A percentile compares a stretch with the other conserved stretches of the same genome.
phyloP scores from a whole-genome alignment of 2,329 filamentous ascomycete genomes.

The Paramyrothecium roridum region DNA sequence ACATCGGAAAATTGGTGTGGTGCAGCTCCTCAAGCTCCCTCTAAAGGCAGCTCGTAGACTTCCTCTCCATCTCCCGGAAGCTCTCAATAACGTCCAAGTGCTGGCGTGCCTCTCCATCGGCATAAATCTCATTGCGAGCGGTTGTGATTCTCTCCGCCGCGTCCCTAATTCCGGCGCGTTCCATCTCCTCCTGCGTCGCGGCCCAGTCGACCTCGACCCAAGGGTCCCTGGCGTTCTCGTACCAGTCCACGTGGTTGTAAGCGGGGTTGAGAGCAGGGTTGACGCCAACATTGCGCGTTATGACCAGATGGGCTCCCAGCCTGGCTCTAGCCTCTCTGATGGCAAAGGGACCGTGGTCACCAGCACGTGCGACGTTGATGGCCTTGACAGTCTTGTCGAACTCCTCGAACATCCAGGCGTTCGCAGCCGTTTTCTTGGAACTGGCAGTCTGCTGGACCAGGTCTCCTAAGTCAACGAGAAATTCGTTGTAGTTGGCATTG shows the following conservation, averaged over 20 bases:
- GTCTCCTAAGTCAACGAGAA: background rate
- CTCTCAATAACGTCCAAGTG: background rate
- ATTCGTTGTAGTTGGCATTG: background rate
- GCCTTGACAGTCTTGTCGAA: slow-evolving; percentile 1
- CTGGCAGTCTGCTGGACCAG: background rate
- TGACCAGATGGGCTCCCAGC: background rate
- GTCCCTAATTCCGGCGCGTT: background rate
- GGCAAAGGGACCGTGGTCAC: slow-evolving; percentile 2
- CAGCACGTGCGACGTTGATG: slow-evolving; percentile 1
- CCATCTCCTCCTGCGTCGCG: background rate
- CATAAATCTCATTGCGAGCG: background rate
- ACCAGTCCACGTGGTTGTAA: background rate
- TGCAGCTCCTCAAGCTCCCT: no score
- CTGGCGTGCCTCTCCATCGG: background rate
- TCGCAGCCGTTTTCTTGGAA: background rate
- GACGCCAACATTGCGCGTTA: background rate
- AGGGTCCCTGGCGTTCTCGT: background rate
- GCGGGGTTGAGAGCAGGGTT: background rate
- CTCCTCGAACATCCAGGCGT: slow-evolving; percentile 1
- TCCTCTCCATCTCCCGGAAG: background rate
- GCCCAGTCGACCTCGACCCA: background rate
- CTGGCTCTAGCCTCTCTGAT: slow-evolving; percentile 1
- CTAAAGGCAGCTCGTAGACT: background rate
- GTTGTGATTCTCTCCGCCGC: background rate
- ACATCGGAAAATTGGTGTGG: no score